Base-by-base conservation (phyloP, 2,329 filamentous ascomycete species). In the Magnaporthiopsis incrustans region DNA sequence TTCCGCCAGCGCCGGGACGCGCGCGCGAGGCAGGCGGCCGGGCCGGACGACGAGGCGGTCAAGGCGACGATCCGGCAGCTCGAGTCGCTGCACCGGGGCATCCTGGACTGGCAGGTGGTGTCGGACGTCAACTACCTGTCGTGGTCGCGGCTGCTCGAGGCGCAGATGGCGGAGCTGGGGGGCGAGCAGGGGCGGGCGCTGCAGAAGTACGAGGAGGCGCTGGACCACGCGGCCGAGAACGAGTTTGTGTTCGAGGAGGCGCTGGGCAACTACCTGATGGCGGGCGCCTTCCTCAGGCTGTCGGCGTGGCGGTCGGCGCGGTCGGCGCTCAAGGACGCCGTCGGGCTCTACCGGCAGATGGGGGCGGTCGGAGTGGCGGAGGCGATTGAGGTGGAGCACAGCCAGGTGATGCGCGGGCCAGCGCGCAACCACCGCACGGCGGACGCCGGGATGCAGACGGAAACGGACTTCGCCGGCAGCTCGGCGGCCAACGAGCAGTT, bases 241-340 rank as follows among this genome's bases (percentile, higher is more conserved):
- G 81, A 81, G 58, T 89, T 90, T 67, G 71, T 82, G 2, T 83
- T 92, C 61, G 90, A 93, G 66, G 89, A 92, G 72, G 90, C 88
- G 0, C 78, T 92, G 1, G 85, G 86, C 22, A 89, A 89, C 70
- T 90, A 91, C 71, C 78, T 92, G 35, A 89, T 92, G 77, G 89
- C 86, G 1, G 88, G 88, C 12, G 88, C 86, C 71, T 85, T 92
- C 66, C 79, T 90, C 63, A 81, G 89, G 18, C 81, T 83, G 66
- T 82, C 83, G 15, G 87, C 89, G 4, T 81, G 85, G 56, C 79
- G 90, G 66, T 88, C 89, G 50, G 90, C 90, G 32, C 83, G 87
- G 63, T 82, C 86, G n/a, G 83, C 88, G 0, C 76, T 93, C 22
- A 81, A 84, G 38, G 89, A 92, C 67, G 84, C 87, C 3, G 80